Percentiles rank a stretch among this genome's conserved stretches.
These are phyloP conservation scores for Onygenales sp. DNA, from an alignment of 2,329 filamentous ascomycete species.

Conservation along the genomic window DNA sequence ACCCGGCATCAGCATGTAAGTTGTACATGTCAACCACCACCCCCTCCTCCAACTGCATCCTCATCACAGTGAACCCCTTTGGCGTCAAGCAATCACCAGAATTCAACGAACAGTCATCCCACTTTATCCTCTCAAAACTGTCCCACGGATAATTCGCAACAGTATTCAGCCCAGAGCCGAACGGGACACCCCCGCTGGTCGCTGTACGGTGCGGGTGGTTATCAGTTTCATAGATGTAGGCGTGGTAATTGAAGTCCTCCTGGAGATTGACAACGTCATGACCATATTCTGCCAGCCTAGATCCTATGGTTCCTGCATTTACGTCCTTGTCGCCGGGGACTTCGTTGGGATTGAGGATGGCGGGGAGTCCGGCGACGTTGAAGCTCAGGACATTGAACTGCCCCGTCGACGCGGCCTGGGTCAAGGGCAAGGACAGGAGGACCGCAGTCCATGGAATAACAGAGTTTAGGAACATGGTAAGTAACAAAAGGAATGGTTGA, in stretches of 20 bases:
- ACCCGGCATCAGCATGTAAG: conserved; percentile 53
- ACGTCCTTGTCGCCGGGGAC: conserved; percentile 52
- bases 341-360: conserved; percentile 46
- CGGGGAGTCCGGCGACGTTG: conserved; percentile 53
- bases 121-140: conserved; percentile 49
- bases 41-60: conserved; percentile 41
- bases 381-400: conserved; percentile 46
- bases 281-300: conserved; percentile 45
- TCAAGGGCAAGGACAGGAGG: background rate
- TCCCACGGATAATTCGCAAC: conserved; percentile 43
- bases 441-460: background rate
- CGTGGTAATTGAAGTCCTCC: conserved; percentile 29
- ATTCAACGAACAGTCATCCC: conserved; percentile 49
- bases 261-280: conserved; percentile 58
- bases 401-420: conserved; percentile 22
- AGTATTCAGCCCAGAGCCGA: conserved; percentile 57
- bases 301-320: conserved; percentile 49
- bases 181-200: conserved; percentile 50
- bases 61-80: conserved; percentile 62
- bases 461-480: background rate
- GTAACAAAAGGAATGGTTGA: background rate
- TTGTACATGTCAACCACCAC: conserved; percentile 49
- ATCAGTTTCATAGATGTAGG: background rate
- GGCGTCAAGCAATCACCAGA: conserved; percentile 55
- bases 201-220: conserved; percentile 31